Evolutionary conservation across 2,329 filamentous ascomycete genomes (phyloP).

Genomic region (Ceratocystis harringtonii): DNA sequence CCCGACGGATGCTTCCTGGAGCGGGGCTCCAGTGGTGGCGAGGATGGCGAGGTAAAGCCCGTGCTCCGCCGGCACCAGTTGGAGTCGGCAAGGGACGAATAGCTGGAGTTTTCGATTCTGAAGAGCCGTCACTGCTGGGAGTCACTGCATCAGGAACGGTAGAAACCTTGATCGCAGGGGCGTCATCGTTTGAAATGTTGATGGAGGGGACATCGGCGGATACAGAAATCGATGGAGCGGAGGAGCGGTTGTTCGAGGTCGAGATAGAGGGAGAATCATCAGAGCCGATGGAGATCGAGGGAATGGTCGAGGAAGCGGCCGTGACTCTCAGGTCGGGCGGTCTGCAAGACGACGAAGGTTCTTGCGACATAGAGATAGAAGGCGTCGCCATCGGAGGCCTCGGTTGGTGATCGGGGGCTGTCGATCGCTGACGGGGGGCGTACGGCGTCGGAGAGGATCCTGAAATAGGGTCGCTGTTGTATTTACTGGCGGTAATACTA

Average conservation of each 20-base stretch:
- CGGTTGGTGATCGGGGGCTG: neutral
- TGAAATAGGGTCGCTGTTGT: neutral
- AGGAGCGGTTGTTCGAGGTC: slow-evolving; percentile 12
- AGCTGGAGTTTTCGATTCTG: slow-evolving; percentile 21
- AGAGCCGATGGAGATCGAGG: slow-evolving; percentile 11
- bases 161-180: slow-evolving; percentile 23
- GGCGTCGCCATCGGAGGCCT: slow-evolving; percentile 28
- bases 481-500: neutral
- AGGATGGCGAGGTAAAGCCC: slow-evolving; percentile 28
- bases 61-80: slow-evolving; percentile 19
- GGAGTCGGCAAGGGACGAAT: slow-evolving; percentile 35
- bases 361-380: slow-evolving; percentile 41
- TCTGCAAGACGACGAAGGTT: slow-evolving; percentile 24
- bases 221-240: slow-evolving; percentile 33
- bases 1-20: slow-evolving; percentile 31
- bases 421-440: neutral
- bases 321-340: slow-evolving; percentile 8
- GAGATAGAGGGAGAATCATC: neutral
- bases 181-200: slow-evolving; percentile 25
- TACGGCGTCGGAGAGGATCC: slow-evolving; percentile 2
- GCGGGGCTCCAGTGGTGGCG: slow-evolving; percentile 47
- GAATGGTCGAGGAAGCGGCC: slow-evolving; percentile 4
- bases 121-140: slow-evolving; percentile 28
- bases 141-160: slow-evolving; percentile 27
- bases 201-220: slow-evolving; percentile 29